Evolutionary conservation across 495 filamentous ascomycete species (phyloP).

Genomic region (Daldinia concentrica): DNA sequence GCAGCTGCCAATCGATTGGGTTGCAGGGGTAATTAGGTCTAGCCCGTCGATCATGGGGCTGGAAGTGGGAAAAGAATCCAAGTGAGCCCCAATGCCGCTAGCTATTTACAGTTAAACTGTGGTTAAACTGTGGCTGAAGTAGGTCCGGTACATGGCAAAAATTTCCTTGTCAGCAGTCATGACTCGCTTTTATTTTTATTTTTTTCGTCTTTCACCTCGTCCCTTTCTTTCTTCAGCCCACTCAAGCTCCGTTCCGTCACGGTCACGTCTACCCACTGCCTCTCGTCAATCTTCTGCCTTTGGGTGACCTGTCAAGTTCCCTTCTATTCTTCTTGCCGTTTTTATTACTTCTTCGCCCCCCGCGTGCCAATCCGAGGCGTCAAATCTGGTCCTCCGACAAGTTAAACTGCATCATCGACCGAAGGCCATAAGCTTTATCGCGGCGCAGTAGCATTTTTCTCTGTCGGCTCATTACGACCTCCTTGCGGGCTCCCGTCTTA

Average conservation of each 20-base stretch:
- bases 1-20: neutral
- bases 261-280: constrained; percentile 49
- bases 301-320: constrained; percentile 50
- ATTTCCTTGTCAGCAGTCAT: constrained; percentile 29
- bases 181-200: constrained; percentile 27
- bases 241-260: constrained; percentile 49
- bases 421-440: constrained; percentile 17
- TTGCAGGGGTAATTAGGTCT: neutral
- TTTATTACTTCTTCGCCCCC: constrained; percentile 38
- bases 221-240: constrained; percentile 46
- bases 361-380: constrained; percentile 18
- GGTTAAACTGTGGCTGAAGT: constrained; percentile 31
- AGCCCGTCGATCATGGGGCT: neutral
- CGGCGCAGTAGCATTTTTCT: constrained; percentile 23
- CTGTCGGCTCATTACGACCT: constrained; percentile 10
- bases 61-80: neutral
- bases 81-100: neutral
- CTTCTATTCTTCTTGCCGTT: constrained; percentile 52
- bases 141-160: constrained; percentile 19
- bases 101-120: constrained; percentile 13
- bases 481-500: constrained; percentile 3
- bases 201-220: constrained; percentile 42
- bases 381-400: constrained; percentile 17
- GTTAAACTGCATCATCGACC: constrained; percentile 8
- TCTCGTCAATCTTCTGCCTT: constrained; percentile 48